These are phyloP conservation scores for Aspergillus chevalieri DNA, from an alignment of 2,329 filamentous ascomycete genomes.

Conservation along the genomic window DNA sequence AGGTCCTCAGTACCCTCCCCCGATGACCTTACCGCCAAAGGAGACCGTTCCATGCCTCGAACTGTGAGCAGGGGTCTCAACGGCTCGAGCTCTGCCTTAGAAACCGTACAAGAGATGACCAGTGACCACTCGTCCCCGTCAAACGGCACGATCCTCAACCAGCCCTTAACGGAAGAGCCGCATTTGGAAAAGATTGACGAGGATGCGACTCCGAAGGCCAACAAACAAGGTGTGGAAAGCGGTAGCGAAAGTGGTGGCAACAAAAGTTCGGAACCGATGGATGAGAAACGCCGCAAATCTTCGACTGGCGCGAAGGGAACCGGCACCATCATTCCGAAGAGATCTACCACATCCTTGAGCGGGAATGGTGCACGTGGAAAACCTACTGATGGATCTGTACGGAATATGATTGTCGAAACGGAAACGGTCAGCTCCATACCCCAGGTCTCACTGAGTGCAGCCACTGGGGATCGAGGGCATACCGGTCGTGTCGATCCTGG, in stretches of 20 bases:
- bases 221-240: constrained; percentile 51
- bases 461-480: constrained; percentile 48
- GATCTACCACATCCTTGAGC: constrained; percentile 63
- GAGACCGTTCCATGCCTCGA: constrained; percentile 38
- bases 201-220: constrained; percentile 34
- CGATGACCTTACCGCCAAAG: constrained; percentile 23
- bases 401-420: constrained; percentile 96
- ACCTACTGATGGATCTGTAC: constrained; percentile 64
- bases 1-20: constrained; percentile 17
- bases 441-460: constrained; percentile 67
- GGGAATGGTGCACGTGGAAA: constrained; percentile 56
- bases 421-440: constrained; percentile 91
- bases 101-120: constrained; percentile 80
- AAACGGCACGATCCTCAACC: constrained; percentile 36
- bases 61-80: constrained; percentile 55
- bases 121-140: constrained; percentile 68
- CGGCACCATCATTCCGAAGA: constrained; percentile 52
- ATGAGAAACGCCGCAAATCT: constrained; percentile 31
- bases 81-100: constrained; percentile 59
- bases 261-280: constrained; percentile 30
- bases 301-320: constrained; percentile 41
- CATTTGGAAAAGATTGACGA: constrained; percentile 32
- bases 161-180: constrained; percentile 30
- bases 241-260: constrained; percentile 50
- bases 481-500: constrained; percentile 59